Conservation (phyloP, 2,329 filamentous ascomycete genomes). For the Claviceps sorghi region DNA sequence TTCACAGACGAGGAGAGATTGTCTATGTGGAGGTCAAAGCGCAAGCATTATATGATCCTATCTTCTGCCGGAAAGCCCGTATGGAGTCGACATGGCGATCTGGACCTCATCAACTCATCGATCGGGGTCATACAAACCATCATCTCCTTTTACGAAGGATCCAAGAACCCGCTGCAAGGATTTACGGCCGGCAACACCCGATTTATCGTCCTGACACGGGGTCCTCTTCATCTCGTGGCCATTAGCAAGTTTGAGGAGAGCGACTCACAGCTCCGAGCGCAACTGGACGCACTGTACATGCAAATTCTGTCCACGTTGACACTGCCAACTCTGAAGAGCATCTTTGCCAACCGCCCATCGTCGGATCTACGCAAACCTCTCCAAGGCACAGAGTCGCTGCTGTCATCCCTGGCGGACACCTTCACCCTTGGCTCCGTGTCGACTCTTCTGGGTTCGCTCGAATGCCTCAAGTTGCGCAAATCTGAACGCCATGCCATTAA, state of each 20-base stretch:
- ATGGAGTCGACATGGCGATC: constrained; percentile 86
- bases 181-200: constrained; percentile 79
- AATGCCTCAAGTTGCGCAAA: constrained; percentile 86
- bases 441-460: constrained; percentile 72
- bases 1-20: constrained; percentile 45
- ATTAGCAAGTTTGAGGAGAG: constrained; percentile 89
- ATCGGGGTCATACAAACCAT: constrained; percentile 95
- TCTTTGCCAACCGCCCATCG: constrained; percentile 84
- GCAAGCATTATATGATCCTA: constrained; percentile 94
- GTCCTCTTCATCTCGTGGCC: constrained; percentile 81
- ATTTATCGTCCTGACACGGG: constrained; percentile 75
- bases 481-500: constrained; percentile 77
- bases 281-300: constrained; percentile 93
- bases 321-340: constrained; percentile 67
- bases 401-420: constrained; percentile 84
- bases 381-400: constrained; percentile 76
- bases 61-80: constrained; percentile 95
- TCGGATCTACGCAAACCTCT: constrained; percentile 81
- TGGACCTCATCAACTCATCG: constrained; percentile 79
- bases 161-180: constrained; percentile 59
- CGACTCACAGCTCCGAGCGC: constrained; percentile 69
- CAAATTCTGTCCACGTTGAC: constrained; percentile 94
- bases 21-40: constrained; percentile 71
- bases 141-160: constrained; percentile 86
- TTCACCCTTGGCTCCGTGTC: constrained; percentile 90